A percentile compares a stretch with the other conserved stretches of the same genome.
These are phyloP conservation scores for Cyberlindnera meyerae DNA, from an alignment of 805 yeast genomes.

Conservation along the genomic window DNA sequence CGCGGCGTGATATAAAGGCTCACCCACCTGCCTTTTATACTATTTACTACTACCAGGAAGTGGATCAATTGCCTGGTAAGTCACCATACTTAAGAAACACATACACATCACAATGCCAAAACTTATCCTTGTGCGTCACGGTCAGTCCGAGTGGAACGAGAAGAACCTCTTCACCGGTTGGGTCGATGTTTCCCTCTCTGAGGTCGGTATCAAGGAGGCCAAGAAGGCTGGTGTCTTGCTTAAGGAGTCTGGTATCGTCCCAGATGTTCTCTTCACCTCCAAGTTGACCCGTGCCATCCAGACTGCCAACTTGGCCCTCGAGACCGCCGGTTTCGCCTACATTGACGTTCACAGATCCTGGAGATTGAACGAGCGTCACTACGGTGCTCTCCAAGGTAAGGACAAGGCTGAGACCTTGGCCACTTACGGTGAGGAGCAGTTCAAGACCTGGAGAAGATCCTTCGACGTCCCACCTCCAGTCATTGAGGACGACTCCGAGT, in stretches of 20 bases:
- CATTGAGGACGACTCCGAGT: slow-evolving; percentile 72
- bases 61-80: too few species aligned
- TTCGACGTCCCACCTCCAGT: slow-evolving; percentile 95
- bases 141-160: slow-evolving; percentile 98
- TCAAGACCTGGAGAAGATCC: slow-evolving; percentile 97
- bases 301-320: slow-evolving; percentile 93
- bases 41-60: too few species aligned
- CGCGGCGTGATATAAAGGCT: slow-evolving; percentile 1
- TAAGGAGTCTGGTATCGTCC: slow-evolving; percentile 78
- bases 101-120: slow-evolving; percentile 40
- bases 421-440: slow-evolving; percentile 83
- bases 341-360: slow-evolving; percentile 91
- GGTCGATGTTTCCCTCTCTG: slow-evolving; percentile 90
- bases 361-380: slow-evolving; percentile 99
- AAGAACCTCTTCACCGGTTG: slow-evolving; percentile 98
- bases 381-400: slow-evolving; percentile 98
- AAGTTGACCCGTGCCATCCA: slow-evolving; percentile 91
- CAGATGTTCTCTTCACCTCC: slow-evolving; percentile 89
- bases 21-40: not conserved
- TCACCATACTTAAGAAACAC: not conserved
- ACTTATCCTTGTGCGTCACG: slow-evolving; percentile 94
- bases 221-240: slow-evolving; percentile 87
- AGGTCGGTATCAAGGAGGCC: slow-evolving; percentile 85
- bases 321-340: slow-evolving; percentile 82
- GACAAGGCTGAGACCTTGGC: slow-evolving; percentile 92